These are phyloP conservation scores for Rubia yunnanensis DNA, from an alignment of 257 asterid species.

Conservation along the genomic window DNA sequence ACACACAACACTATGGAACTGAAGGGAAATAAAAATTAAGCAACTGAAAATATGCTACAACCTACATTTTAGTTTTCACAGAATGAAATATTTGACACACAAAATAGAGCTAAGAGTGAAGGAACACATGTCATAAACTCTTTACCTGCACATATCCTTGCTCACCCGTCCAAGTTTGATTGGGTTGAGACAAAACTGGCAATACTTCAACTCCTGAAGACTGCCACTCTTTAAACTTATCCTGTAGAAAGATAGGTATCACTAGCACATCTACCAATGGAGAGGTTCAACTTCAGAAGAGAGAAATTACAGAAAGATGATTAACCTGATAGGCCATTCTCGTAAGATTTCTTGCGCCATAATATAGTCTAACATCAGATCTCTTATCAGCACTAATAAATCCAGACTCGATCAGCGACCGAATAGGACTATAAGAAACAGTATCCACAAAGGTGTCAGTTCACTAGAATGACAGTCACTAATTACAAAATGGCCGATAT, in stretches of 20 bases:
- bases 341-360: constrained; percentile 80
- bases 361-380: constrained; percentile 80
- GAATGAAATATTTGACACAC: constrained; percentile 1
- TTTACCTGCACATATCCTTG: constrained; percentile 77
- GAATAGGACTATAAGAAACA: constrained; percentile 58
- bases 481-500: background rate
- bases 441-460: background rate
- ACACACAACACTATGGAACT: background rate
- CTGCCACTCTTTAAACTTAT: constrained; percentile 75
- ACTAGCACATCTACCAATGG: background rate
- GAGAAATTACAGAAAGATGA: background rate
- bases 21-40: constrained; percentile 5
- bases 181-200: constrained; percentile 79
- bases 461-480: background rate
- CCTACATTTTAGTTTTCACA: background rate
- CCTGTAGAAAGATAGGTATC: constrained; percentile 30
- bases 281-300: background rate
- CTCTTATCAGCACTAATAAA: constrained; percentile 61
- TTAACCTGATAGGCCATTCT: constrained; percentile 85
- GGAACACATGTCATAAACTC: background rate
- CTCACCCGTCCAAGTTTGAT: constrained; percentile 71
- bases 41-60: background rate
- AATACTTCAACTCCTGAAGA: constrained; percentile 65
- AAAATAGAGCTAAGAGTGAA: background rate
- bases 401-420: constrained; percentile 78